A percentile compares a stretch with the other conserved stretches of the same genome.
These are phyloP conservation scores for Debaryomyces maramus DNA, from an alignment of 805 yeast genomes.

Conservation along the genomic window DNA sequence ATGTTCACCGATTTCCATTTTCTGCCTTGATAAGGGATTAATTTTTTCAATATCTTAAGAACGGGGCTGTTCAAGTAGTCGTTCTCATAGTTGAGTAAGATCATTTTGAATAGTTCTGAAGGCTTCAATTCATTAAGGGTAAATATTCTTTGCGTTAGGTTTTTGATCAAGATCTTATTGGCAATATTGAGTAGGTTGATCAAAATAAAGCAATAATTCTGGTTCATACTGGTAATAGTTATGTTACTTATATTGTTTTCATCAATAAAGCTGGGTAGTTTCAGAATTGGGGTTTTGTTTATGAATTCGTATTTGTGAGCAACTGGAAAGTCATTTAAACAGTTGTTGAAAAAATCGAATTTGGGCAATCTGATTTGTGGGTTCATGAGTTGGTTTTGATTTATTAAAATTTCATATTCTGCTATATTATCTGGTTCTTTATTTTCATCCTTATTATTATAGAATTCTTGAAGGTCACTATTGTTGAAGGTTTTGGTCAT, in stretches of 20 bases:
- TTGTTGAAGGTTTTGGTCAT: slow-evolving; percentile 38
- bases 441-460: slow-evolving; percentile 9
- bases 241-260: slow-evolving; percentile 27
- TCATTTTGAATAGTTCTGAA: slow-evolving; percentile 57
- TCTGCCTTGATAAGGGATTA: slow-evolving; percentile 87
- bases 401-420: slow-evolving; percentile 34
- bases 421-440: slow-evolving; percentile 10
- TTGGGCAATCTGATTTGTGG: slow-evolving; percentile 33
- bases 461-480: slow-evolving; percentile 27
- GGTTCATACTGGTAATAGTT: slow-evolving; percentile 30
- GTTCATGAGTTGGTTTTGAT: slow-evolving; percentile 42
- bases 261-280: slow-evolving; percentile 26
- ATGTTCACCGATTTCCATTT: slow-evolving; percentile 92
- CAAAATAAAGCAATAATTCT: slow-evolving; percentile 48
- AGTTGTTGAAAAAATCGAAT: slow-evolving; percentile 39
- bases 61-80: slow-evolving; percentile 64
- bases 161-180: slow-evolving; percentile 60
- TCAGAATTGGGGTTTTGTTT: slow-evolving; percentile 29
- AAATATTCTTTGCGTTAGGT: slow-evolving; percentile 68
- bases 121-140: slow-evolving; percentile 63
- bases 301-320: slow-evolving; percentile 23
- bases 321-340: slow-evolving; percentile 22
- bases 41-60: slow-evolving; percentile 69
- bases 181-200: slow-evolving; percentile 54
- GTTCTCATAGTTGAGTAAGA: slow-evolving; percentile 59